These are phyloP conservation scores for Pythium dissotocum DNA, from an alignment of 352 stramenopile genomes.

Conservation along the genomic window DNA sequence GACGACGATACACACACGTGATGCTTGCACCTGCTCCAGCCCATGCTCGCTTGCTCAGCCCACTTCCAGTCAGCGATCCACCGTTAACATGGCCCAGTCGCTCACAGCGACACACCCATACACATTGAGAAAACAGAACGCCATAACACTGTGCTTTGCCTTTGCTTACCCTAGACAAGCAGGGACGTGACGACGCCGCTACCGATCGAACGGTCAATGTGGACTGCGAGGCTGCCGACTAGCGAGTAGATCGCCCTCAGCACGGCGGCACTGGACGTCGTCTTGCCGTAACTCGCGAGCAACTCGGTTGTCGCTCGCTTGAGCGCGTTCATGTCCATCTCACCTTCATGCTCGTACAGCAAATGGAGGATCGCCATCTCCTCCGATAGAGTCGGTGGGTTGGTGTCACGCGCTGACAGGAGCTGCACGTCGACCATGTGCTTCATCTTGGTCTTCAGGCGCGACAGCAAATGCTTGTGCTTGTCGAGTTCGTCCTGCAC, in stretches of 20 bases:
- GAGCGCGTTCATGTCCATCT: conserved; percentile 67
- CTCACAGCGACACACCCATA: too few species aligned
- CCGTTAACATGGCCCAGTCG: too few species aligned
- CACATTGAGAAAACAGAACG: too few species aligned
- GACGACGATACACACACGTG: too few species aligned
- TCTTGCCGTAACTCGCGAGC: conserved; percentile 45
- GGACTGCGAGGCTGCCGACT: conserved; percentile 66
- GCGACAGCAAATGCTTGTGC: conserved; percentile 38
- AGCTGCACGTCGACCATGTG: conserved; percentile 65
- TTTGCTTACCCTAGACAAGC: conserved; percentile 35
- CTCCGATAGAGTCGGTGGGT: conserved; percentile 41
- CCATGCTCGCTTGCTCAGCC: too few species aligned
- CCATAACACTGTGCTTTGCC: too few species aligned
- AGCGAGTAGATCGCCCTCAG: conserved; percentile 69
- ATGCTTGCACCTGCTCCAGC: too few species aligned
- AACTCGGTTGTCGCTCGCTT: conserved; percentile 50
- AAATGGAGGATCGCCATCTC: conserved; percentile 66
- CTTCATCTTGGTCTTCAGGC: conserved; percentile 62
- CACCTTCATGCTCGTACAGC: conserved; percentile 56
- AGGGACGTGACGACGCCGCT: conserved; percentile 68
- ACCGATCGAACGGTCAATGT: conserved; percentile 66
- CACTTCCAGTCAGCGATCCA: too few species aligned
- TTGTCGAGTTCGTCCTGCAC: conserved; percentile 36
- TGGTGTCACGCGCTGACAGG: conserved; percentile 36
- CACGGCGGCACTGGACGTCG: conserved; percentile 41